phyloP scores from a whole-genome alignment of 2,329 filamentous ascomycete species.

The Arthroderma uncinatum region DNA sequence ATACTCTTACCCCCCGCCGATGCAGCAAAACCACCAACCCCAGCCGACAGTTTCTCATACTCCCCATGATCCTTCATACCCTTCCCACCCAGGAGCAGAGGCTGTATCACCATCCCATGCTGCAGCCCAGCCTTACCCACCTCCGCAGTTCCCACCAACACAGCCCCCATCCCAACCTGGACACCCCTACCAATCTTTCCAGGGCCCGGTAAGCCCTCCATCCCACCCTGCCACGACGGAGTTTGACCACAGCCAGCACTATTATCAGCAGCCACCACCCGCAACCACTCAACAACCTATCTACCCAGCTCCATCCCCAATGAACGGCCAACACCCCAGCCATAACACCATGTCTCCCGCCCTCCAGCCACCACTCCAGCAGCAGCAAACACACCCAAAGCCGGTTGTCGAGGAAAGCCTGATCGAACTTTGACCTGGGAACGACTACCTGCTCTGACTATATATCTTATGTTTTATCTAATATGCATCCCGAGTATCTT shows the following conservation, averaged over 20 bases:
- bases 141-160: background rate
- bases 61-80: background rate
- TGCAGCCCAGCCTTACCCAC: background rate
- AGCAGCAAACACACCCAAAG: constrained; percentile 44
- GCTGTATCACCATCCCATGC: background rate
- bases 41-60: background rate
- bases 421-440: constrained; percentile 55
- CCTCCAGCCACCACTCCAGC: constrained; percentile 32
- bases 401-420: constrained; percentile 59
- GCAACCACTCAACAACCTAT: background rate
- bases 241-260: background rate
- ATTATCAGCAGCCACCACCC: background rate
- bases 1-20: too few relatives aligned
- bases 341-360: constrained; percentile 1
- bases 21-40: too few relatives aligned
- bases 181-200: too few relatives aligned
- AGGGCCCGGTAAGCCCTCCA: too few relatives aligned
- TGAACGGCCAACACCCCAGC: constrained; percentile 3
- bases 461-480: background rate
- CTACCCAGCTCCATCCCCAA: background rate
- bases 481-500: too few relatives aligned
- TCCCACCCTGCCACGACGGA: background rate
- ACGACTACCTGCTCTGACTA: background rate
- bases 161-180: too few relatives aligned
- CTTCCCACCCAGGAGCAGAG: background rate